Conservation (phyloP, 305 asterid species). For the Fraxinus floribunda region DNA sequence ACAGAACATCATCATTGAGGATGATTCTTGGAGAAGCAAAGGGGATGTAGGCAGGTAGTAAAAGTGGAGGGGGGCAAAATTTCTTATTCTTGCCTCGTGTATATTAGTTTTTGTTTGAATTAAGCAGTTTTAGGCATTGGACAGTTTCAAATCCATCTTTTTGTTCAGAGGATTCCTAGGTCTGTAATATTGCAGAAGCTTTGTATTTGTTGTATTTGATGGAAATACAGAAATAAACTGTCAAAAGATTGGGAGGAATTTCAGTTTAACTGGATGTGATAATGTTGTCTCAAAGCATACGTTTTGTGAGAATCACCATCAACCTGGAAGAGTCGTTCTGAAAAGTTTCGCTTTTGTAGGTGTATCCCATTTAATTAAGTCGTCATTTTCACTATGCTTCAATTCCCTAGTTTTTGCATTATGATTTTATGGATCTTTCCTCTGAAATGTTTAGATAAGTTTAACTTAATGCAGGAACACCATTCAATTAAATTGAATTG, state of each 20-base stretch:
- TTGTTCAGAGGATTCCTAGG: conserved; percentile 47
- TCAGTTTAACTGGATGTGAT: conserved; percentile 26
- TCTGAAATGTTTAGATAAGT: not conserved
- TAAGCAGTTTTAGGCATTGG: conserved; percentile 47
- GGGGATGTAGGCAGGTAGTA: conserved; percentile 65
- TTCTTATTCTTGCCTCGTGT: conserved; percentile 40
- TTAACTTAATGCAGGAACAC: not conserved
- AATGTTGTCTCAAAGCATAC: not conserved
- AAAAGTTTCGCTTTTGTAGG: conserved; percentile 15
- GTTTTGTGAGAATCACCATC: not conserved
- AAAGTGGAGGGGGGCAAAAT: conserved; percentile 24
- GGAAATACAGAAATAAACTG: conserved; percentile 64
- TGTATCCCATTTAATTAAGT: not conserved
- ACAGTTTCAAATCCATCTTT: conserved; percentile 32
- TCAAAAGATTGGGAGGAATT: conserved; percentile 41
- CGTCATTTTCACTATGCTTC: not conserved
- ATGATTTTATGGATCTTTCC: not conserved
- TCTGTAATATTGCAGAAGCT: conserved; percentile 58
- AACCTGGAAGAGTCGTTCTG: not conserved
- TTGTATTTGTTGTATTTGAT: conserved; percentile 77
- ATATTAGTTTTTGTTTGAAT: conserved; percentile 49
- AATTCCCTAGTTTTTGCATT: not conserved
- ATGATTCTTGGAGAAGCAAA: conserved; percentile 70
- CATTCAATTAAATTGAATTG: not conserved
- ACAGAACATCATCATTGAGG: conserved; percentile 51